phyloP scores from a whole-genome alignment of 495 filamentous ascomycete species.

The Penicillium turbatum region DNA sequence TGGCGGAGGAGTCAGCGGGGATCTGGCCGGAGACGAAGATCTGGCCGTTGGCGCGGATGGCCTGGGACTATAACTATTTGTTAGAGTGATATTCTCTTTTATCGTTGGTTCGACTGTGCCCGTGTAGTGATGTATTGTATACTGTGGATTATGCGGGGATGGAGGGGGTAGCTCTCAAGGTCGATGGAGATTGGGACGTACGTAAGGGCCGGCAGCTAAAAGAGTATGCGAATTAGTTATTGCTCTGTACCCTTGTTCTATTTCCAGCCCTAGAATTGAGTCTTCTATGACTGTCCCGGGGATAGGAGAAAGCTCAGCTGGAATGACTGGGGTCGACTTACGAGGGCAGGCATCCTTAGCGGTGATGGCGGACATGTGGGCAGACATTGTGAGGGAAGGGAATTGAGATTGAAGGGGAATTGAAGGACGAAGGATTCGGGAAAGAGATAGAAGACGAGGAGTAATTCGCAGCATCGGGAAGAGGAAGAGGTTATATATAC shows the following conservation, averaged over 20 bases:
- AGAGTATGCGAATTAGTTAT: conserved; percentile 32
- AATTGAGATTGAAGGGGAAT: neutral
- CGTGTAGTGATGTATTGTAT: neutral
- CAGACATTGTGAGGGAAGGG: conserved; percentile 31
- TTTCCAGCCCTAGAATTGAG: neutral
- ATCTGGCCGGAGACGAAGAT: conserved; percentile 96
- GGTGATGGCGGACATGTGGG: conserved; percentile 34
- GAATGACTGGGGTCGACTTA: conserved; percentile 23
- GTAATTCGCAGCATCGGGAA: conserved; percentile 22
- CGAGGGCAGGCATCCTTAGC: conserved; percentile 47
- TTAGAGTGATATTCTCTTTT: conserved; percentile 6
- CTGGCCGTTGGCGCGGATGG: conserved; percentile 72
- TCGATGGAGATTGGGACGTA: conserved; percentile 30
- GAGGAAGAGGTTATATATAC: conserved; percentile 12
- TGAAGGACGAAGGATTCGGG: conserved; percentile 14
- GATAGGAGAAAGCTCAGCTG: neutral
- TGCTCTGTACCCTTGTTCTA: neutral
- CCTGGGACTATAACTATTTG: conserved; percentile 63
- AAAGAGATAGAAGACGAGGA: conserved; percentile 28
- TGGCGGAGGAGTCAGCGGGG: conserved; percentile 70
- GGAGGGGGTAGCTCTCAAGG: neutral
- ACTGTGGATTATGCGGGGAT: neutral
- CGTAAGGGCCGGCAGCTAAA: conserved; percentile 56
- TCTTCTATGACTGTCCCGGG: neutral
- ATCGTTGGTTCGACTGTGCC: neutral